Percentiles rank a stretch among this genome's conserved stretches.
Evolutionary conservation across 2,329 filamentous ascomycete species (phyloP).

Genomic region (Alternaria arbusti): DNA sequence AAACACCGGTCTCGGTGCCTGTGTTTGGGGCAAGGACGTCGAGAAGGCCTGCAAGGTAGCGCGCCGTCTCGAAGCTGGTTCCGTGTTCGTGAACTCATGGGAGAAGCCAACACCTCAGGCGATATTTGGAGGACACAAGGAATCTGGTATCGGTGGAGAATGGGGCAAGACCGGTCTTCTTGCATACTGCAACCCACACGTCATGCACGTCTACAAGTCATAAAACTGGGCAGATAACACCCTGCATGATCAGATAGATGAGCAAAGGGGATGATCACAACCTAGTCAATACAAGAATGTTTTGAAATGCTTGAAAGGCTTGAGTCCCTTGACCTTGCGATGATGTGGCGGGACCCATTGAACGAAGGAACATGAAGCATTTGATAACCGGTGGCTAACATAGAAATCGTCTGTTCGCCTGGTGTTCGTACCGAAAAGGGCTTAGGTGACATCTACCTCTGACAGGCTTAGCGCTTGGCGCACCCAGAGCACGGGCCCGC

Average conservation of each 20-base stretch:
- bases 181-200: constrained; percentile 56
- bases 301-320: constrained; percentile 3
- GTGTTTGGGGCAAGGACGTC: constrained; percentile 55
- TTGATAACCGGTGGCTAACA: background rate
- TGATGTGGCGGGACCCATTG: background rate
- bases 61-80: constrained; percentile 59
- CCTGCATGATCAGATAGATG: background rate
- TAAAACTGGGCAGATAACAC: background rate
- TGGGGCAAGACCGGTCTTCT: constrained; percentile 54
- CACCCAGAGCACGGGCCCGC: background rate
- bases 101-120: constrained; percentile 56
- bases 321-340: background rate
- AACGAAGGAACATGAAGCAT: constrained; percentile 6
- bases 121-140: constrained; percentile 77
- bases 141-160: constrained; percentile 79
- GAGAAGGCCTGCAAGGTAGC: constrained; percentile 57
- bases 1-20: constrained; percentile 60
- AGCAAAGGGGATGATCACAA: background rate
- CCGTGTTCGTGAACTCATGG: constrained; percentile 62
- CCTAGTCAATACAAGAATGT: background rate
- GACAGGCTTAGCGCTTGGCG: constrained; percentile 7
- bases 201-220: constrained; percentile 55
- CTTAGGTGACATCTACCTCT: constrained; percentile 3
- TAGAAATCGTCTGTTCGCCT: background rate
- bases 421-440: background rate